Evolutionary conservation across 805 yeast genomes (phyloP).

Genomic region (Saccharomycopsis guyanensis): DNA sequence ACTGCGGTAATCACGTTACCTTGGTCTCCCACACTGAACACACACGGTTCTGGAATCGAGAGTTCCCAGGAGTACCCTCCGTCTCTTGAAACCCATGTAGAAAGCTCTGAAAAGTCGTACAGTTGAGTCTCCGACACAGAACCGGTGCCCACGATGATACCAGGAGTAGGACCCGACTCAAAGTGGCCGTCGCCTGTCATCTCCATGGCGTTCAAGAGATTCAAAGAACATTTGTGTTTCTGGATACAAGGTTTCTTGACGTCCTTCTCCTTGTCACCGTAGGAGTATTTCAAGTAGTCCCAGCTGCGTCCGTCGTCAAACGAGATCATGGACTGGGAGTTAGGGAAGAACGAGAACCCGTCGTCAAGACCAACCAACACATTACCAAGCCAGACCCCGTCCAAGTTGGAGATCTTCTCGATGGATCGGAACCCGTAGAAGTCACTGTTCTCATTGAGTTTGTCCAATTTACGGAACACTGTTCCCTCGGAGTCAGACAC

Average conservation of each 20-base stretch:
- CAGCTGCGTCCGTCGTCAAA: conserved; percentile 33
- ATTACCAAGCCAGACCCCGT: conserved; percentile 56
- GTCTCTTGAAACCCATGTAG: conserved; percentile 63
- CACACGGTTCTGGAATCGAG: conserved; percentile 44
- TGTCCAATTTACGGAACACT: conserved; percentile 38
- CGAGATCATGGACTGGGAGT: conserved; percentile 29
- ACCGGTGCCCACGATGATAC: conserved; percentile 38
- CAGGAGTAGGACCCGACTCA: conserved; percentile 37
- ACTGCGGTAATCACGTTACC: conserved; percentile 66
- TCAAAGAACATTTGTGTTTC: conserved; percentile 31
- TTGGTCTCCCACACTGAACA: conserved; percentile 63
- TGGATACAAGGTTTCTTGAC: conserved; percentile 22
- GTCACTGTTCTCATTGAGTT: conserved; percentile 30
- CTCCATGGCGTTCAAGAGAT: conserved; percentile 31
- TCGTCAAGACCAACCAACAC: conserved; percentile 23
- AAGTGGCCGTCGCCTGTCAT: conserved; percentile 26
- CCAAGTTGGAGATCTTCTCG: conserved; percentile 42
- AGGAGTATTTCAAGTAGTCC: conserved; percentile 26
- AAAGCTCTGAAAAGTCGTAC: conserved; percentile 20
- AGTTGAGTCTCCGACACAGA: conserved; percentile 27
- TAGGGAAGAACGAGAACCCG: conserved; percentile 20
- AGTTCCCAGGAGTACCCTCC: conserved; percentile 70
- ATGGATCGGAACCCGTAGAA: conserved; percentile 33
- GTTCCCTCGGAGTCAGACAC: conserved; percentile 55
- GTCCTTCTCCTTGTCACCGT: conserved; percentile 20